Base-by-base conservation (phyloP, 1,284 basidiomycete species). In the Violaceomyces palustris region DNA sequence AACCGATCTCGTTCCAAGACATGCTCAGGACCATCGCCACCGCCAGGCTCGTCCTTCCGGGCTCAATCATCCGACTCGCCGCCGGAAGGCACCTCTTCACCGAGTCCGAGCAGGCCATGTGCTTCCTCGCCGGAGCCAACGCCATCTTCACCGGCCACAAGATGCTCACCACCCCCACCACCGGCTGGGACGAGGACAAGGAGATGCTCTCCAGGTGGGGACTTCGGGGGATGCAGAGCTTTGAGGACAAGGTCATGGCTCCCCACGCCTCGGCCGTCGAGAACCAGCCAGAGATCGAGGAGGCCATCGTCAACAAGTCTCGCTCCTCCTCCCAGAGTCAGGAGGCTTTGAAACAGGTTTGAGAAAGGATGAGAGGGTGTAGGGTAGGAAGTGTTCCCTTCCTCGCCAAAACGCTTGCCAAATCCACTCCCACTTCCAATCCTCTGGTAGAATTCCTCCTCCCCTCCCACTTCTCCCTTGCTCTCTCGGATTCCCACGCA, bases 51-150 rank as follows among this genome's bases (percentile, higher is more conserved):
- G 85, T 91, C 19, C 80, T 98, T 52, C 93, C 93, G 12, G 67
- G 67, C 14, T 92, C 92, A 14, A 97, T 97, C 72, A 94, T 98
- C 60, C 83, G 93, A 49, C 82, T 98, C 21, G 91, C 93, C 2
- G 93, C 93, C 14, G 93, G 93, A 37, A 80, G 93, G 65, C 90
- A 91, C 73, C 87, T 84, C 3, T 83, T 96, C 69, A 80, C 80
- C 55, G 93, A 98, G 77, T 81, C 87, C 6, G 88, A 97, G 75
- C 93, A 97, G 71, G 89, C 86, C 11, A 92, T 98, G 87, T 90
- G 88, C 68, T 98, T 97, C 77, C 86, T 97, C 84, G 91, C 93
- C 5, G 93, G 93, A 36, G 93, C 93, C 35, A 98, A 98, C 71
- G 93, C 93, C 29, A 86, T 97, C 57, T 98, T 98, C 74, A 98